Conservation (phyloP, 1,139 yeast genomes). For the Lodderomyces elongisporus region DNA sequence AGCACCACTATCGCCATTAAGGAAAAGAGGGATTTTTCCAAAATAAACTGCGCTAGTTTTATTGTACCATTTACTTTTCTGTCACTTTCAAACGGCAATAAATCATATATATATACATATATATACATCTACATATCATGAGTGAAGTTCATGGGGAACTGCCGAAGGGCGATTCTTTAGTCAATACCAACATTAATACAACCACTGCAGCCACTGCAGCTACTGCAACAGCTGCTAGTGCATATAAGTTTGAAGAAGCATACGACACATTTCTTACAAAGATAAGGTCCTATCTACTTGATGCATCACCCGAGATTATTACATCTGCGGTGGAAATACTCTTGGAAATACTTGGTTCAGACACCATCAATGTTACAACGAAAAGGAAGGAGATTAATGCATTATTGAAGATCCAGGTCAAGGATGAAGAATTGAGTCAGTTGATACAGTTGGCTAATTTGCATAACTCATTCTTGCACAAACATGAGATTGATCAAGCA, state of each 20-base stretch:
- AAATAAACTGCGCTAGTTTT: too few relatives aligned
- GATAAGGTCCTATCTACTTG: constrained; percentile 27
- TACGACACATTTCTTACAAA: constrained; percentile 26
- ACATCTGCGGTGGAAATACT: constrained; percentile 63
- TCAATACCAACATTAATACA: too few relatives aligned
- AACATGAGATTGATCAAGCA: constrained; percentile 19
- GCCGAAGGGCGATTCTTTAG: too few relatives aligned
- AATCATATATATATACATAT: too few relatives aligned
- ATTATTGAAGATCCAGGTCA: constrained; percentile 43
- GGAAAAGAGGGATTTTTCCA: too few relatives aligned
- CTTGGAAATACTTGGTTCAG: constrained; percentile 55
- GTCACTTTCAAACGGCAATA: too few relatives aligned
- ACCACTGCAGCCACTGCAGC: too few relatives aligned
- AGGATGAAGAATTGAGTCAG: constrained; percentile 48
- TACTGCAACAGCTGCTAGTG: neutral
- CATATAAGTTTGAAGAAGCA: constrained; percentile 1
- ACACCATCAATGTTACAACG: constrained; percentile 18
- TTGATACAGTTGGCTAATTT: constrained; percentile 44
- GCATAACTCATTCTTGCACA: constrained; percentile 52
- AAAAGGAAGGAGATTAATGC: constrained; percentile 34
- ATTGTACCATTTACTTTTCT: too few relatives aligned
- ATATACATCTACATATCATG: too few relatives aligned
- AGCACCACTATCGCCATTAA: too few relatives aligned
- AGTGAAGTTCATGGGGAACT: too few relatives aligned
- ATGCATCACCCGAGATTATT: constrained; percentile 40